Conservation (phyloP, 495 filamentous ascomycete genomes). For the Penicillium waksmanii region DNA sequence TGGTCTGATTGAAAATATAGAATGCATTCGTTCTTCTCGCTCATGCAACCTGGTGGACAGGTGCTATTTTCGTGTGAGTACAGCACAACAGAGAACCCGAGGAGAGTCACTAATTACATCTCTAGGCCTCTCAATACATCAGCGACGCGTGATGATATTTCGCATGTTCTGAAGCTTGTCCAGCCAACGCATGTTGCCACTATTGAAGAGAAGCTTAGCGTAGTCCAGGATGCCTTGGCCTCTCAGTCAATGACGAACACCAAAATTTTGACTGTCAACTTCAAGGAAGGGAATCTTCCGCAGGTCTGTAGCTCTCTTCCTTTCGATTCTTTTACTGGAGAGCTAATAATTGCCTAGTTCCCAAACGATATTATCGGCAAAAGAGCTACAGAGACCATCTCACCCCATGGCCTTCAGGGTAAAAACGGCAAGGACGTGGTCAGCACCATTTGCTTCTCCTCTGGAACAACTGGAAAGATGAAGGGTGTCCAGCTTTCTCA, state of each 20-base stretch:
- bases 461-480: slow-evolving; percentile 16
- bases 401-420: slow-evolving; percentile 8
- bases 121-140: slow-evolving; percentile 13
- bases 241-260: neutral
- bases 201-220: slow-evolving; percentile 14
- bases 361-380: slow-evolving; percentile 12
- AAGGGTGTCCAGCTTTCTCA: slow-evolving; percentile 15
- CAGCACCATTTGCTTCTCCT: slow-evolving; percentile 17
- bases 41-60: slow-evolving; percentile 17
- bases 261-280: slow-evolving; percentile 12
- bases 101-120: neutral
- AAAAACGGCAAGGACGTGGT: slow-evolving; percentile 9
- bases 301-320: slow-evolving; percentile 3
- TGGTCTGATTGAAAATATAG: slow-evolving; percentile 9
- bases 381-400: slow-evolving; percentile 3
- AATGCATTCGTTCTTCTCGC: slow-evolving; percentile 16
- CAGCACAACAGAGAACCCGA: neutral
- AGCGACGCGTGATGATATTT: slow-evolving; percentile 8
- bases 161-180: slow-evolving; percentile 10
- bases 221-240: slow-evolving; percentile 3
- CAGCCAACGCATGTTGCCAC: slow-evolving; percentile 15
- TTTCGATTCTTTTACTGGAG: neutral
- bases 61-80: slow-evolving; percentile 14
- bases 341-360: slow-evolving; percentile 5
- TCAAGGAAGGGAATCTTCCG: slow-evolving; percentile 3